Evolutionary conservation across 495 filamentous ascomycete species (phyloP), one percentile per base, ranked within the genome.

Genomic region (Neurospora terricola): DNA sequence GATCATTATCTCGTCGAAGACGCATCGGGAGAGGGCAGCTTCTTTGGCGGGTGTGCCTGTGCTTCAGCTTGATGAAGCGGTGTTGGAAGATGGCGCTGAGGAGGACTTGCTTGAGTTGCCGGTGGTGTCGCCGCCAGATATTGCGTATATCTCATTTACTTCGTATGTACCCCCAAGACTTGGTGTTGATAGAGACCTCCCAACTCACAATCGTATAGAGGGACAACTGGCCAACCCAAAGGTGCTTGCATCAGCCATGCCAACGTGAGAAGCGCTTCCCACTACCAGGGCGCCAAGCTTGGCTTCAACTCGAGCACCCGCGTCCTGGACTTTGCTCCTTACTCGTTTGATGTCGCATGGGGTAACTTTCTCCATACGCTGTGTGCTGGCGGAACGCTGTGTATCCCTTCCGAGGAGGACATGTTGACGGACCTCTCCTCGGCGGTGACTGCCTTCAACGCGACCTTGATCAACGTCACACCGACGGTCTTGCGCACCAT

Each of bases 281-380:
- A 43, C 42, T 43, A 43, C 42, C 42, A 43, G 0, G 42, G 42
- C 42, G 42, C 42, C 42, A 43, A 43, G 7, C 18, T 43, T 0
- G 42, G 42, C 42, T 43, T 43, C 18, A 43, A 18, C 42, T 9
- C 42, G 7, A 70, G 70, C 1, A 83, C 84, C 10, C 76, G 86
- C 7, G 81, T 87, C 2, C 74, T 91, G 14, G 87, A 91, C 72
- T 90, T 88, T 71, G 85, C 88, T 4, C 85, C 87, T 34, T 88
- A 87, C 74, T 87, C 86, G 0, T 91, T 90, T 39, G 90, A 92
- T 72, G 83, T 84, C 16, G 85, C 84, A 48, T 77, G 89, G 7
- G 72, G 84, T 2, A 88, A 91, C 21, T 87, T 87, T 5, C 81
- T 90, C n/a, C 84, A 86, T 14, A 83, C 86, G 0, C 78, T 92